Conservation (phyloP, 2,329 filamentous ascomycete species). For the Aureobasidium mangrovei region DNA sequence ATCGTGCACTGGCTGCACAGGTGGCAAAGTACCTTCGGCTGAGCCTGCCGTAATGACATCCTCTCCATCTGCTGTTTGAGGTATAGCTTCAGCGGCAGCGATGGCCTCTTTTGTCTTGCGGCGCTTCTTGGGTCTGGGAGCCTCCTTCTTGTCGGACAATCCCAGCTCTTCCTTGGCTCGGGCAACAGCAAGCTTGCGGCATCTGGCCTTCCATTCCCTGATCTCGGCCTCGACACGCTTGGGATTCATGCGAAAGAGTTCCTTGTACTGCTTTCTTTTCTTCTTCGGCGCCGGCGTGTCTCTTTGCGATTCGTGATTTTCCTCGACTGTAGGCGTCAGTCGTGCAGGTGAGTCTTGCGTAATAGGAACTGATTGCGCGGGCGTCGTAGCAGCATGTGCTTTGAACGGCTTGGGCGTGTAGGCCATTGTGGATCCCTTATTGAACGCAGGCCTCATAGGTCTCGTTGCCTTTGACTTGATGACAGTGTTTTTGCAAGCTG, state of each 20-base stretch:
- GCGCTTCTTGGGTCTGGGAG: not conserved
- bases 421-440: too few species aligned
- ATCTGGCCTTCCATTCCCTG: slow-evolving; percentile 10
- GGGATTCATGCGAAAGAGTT: slow-evolving; percentile 11
- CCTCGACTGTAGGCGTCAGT: not conserved
- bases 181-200: slow-evolving; percentile 1
- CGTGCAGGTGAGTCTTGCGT: not conserved
- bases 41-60: not conserved
- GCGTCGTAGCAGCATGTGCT: too few species aligned
- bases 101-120: not conserved
- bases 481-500: slow-evolving; percentile 26
- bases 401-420: not conserved
- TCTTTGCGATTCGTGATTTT: not conserved
- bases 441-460: not conserved
- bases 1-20: too few species aligned
- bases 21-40: too few species aligned
- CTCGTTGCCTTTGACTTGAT: not conserved
- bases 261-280: slow-evolving; percentile 1
- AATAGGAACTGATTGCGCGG: too few species aligned
- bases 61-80: not conserved
- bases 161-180: slow-evolving; percentile 3
- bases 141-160: not conserved
- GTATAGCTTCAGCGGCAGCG: not conserved
- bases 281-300: not conserved
- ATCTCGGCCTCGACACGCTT: slow-evolving; percentile 11